These are phyloP conservation scores for Brassica carinata DNA, from an alignment of 345 rosid species.

Conservation along the genomic window DNA sequence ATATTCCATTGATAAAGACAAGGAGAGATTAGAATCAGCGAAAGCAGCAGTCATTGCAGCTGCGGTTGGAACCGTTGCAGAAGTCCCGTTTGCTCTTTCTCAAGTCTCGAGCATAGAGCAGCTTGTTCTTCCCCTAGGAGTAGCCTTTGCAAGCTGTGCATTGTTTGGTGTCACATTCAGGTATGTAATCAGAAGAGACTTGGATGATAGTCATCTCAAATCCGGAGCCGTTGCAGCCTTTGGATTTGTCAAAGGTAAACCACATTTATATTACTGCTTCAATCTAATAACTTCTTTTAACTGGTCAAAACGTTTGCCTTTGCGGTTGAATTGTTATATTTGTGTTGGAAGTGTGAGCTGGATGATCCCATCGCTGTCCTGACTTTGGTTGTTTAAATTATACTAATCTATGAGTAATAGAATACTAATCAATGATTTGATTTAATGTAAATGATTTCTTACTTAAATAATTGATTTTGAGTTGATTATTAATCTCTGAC, in stretches of 20 bases:
- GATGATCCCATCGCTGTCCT: conserved; percentile 23
- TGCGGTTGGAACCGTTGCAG: conserved; percentile 69
- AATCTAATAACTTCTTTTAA: background rate
- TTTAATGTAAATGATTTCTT: background rate
- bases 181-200: conserved; percentile 73
- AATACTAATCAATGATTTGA: conserved; percentile 24
- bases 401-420: conserved; percentile 17
- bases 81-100: conserved; percentile 59
- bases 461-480: conserved; percentile 13
- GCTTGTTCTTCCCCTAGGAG: conserved; percentile 61
- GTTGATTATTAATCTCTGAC: conserved; percentile 31
- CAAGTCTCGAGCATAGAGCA: conserved; percentile 54
- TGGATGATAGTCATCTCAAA: conserved; percentile 71
- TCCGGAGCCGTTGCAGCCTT: conserved; percentile 83
- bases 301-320: conserved; percentile 1
- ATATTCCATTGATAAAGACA: conserved; percentile 46
- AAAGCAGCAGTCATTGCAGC: conserved; percentile 79
- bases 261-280: background rate
- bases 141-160: conserved; percentile 78
- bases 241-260: conserved; percentile 72
- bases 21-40: conserved; percentile 78
- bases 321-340: conserved; percentile 12
- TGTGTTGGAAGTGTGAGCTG: conserved; percentile 36
- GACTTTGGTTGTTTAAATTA: conserved; percentile 17
- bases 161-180: conserved; percentile 86